Conservation (phyloP, 805 yeast species). For the Wickerhamiella allomyrinae region DNA sequence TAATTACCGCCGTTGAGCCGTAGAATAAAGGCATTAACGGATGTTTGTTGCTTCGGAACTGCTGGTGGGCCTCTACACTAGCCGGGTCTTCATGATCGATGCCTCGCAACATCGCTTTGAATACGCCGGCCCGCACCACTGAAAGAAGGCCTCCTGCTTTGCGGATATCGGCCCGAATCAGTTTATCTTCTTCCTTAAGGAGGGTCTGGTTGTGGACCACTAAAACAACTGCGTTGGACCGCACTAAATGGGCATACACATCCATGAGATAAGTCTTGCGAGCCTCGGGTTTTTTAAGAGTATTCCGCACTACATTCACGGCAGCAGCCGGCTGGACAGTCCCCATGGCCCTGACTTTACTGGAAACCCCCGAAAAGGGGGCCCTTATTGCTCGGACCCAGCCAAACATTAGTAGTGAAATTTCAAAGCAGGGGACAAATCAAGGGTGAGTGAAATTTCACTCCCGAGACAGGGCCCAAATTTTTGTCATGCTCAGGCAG, state of each 20-base stretch:
- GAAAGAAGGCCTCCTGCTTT: conserved; percentile 57
- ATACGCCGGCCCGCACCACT: conserved; percentile 52
- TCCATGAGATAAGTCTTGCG: conserved; percentile 83
- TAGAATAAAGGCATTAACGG: conserved; percentile 55
- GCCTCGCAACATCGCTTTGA: conserved; percentile 64
- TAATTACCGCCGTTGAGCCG: conserved; percentile 78
- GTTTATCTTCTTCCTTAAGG: conserved; percentile 50
- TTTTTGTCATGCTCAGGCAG: neutral
- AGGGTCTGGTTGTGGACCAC: conserved; percentile 79
- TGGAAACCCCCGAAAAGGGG: too few relatives aligned
- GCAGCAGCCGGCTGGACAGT: too few relatives aligned
- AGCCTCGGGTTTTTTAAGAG: conserved; percentile 50
- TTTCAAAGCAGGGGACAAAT: too few relatives aligned
- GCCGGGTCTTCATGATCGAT: conserved; percentile 65
- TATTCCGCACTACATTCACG: conserved; percentile 15
- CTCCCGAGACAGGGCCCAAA: too few relatives aligned
- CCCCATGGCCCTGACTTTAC: too few relatives aligned
- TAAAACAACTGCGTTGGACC: conserved; percentile 52
- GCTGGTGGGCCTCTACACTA: conserved; percentile 34
- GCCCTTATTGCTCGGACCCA: too few relatives aligned
- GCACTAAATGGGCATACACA: conserved; percentile 57
- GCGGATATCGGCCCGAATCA: conserved; percentile 44
- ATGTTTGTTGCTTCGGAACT: conserved; percentile 31
- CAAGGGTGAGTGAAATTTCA: too few relatives aligned
- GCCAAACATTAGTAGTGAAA: neutral